phyloP scores from a whole-genome alignment of 208 protist species.

The Crithidia thermophila region DNA sequence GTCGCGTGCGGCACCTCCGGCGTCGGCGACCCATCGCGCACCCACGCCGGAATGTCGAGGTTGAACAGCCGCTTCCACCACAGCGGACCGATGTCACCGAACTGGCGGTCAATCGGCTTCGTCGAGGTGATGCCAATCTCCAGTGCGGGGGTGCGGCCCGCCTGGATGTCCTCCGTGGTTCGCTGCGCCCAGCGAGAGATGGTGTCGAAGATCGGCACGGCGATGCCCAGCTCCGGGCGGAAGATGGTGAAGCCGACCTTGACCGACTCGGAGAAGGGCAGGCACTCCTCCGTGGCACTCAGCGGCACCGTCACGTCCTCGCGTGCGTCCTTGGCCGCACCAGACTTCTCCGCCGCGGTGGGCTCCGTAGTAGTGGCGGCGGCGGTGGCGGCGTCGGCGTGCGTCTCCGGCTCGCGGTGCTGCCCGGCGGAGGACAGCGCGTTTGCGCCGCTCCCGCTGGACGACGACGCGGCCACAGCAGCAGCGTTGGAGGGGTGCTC shows the following conservation, averaged over 20 bases:
- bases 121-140: constrained; percentile 33
- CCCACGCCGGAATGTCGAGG: constrained; percentile 33
- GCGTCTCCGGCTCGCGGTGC: background rate
- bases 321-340: background rate
- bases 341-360: background rate
- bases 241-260: constrained; percentile 50
- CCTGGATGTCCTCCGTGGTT: constrained; percentile 15
- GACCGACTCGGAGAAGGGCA: constrained; percentile 35
- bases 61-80: constrained; percentile 44
- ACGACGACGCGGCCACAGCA: background rate
- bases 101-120: constrained; percentile 43
- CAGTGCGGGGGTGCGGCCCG: constrained; percentile 13
- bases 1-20: constrained; percentile 15
- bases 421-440: background rate
- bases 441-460: background rate
- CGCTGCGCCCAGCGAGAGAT: constrained; percentile 28
- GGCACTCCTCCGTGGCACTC: constrained; percentile 31
- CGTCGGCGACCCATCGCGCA: constrained; percentile 19
- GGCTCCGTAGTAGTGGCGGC: background rate
- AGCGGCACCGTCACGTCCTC: constrained; percentile 18
- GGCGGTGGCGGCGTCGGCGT: background rate
- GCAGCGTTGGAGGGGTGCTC: background rate
- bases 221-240: constrained; percentile 42
- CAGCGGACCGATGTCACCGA: constrained; percentile 35
- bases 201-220: constrained; percentile 46